These are phyloP conservation scores for Chaetomium tenue DNA, from an alignment of 495 filamentous ascomycete species.

Conservation along the genomic window DNA sequence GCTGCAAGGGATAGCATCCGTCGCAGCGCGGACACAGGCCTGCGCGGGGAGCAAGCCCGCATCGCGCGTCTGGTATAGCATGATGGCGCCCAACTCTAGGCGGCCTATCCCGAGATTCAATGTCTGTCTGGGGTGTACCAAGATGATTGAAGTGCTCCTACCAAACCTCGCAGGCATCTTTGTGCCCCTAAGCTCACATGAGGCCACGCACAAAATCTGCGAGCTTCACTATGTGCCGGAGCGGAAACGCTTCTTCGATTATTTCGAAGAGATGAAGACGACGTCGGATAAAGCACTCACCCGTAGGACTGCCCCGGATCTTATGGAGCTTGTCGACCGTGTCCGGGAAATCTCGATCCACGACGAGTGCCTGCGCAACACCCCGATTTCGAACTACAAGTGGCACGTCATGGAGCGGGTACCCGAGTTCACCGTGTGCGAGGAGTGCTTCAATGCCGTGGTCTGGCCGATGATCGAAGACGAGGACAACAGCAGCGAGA, in stretches of 20 bases:
- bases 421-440: constrained; percentile 46
- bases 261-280: constrained; percentile 45
- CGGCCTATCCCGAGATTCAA: constrained; percentile 38
- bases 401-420: constrained; percentile 46
- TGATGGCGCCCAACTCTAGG: constrained; percentile 39
- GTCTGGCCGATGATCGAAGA: constrained; percentile 60
- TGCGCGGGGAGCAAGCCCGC: constrained; percentile 37
- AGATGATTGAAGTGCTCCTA: constrained; percentile 42
- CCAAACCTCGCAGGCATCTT: constrained; percentile 46
- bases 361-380: constrained; percentile 41
- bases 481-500: constrained; percentile 39
- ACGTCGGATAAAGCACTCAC: constrained; percentile 40
- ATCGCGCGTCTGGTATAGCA: constrained; percentile 45
- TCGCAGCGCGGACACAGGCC: constrained; percentile 35
- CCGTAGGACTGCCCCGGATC: constrained; percentile 34
- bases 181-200: constrained; percentile 37
- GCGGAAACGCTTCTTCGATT: constrained; percentile 45
- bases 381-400: constrained; percentile 27
- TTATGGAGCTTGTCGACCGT: constrained; percentile 39
- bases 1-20: constrained; percentile 40
- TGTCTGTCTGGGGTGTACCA: constrained; percentile 44
- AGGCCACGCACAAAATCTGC: constrained; percentile 40
- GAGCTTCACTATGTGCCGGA: constrained; percentile 39
- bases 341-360: constrained; percentile 36
- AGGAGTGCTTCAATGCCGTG: constrained; percentile 62